These are phyloP conservation scores for Talaromyces nanjingensis DNA, from an alignment of 495 filamentous ascomycete genomes.

Conservation along the genomic window DNA sequence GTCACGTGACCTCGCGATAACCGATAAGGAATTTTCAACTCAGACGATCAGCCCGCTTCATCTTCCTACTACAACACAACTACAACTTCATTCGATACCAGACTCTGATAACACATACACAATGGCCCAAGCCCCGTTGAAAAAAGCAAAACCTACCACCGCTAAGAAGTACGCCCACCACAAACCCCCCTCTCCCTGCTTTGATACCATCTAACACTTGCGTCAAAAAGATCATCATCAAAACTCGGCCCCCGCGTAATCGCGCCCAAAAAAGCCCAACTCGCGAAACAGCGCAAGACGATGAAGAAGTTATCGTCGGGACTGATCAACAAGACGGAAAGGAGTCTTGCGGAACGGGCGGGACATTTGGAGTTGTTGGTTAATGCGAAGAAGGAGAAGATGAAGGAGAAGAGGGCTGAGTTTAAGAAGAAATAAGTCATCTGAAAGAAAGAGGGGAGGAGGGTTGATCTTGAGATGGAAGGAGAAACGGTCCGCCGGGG, in stretches of 20 bases:
- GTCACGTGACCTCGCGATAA: slow-evolving; percentile 7
- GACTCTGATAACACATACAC: background rate
- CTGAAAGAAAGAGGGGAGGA: background rate
- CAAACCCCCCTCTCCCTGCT: background rate
- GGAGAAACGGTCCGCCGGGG: too few species aligned
- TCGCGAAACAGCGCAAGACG: slow-evolving; percentile 54
- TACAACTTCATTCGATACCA: slow-evolving; percentile 5
- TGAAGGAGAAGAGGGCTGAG: slow-evolving; percentile 16
- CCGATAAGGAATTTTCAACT: slow-evolving; percentile 8
- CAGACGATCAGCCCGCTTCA: background rate
- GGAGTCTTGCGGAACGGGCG: slow-evolving; percentile 57
- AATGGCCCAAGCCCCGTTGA: slow-evolving; percentile 35
- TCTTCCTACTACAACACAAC: background rate
- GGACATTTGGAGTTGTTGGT: slow-evolving; percentile 67
- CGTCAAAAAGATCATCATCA: slow-evolving; percentile 13
- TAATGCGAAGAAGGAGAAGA: slow-evolving; percentile 56
- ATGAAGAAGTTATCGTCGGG: slow-evolving; percentile 64
- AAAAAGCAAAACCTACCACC: slow-evolving; percentile 26
- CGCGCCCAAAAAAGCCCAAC: slow-evolving; percentile 58
- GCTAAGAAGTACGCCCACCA: slow-evolving; percentile 25
- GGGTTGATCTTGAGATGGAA: background rate
- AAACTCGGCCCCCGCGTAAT: slow-evolving; percentile 56
- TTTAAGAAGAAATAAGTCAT: slow-evolving; percentile 7
- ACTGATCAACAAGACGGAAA: slow-evolving; percentile 57
- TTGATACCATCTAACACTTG: background rate